Evolutionary conservation across 768 basidiomycete species (phyloP), one percentile per base, ranked within the genome.

Genomic region (Termitomyces sp.): DNA sequence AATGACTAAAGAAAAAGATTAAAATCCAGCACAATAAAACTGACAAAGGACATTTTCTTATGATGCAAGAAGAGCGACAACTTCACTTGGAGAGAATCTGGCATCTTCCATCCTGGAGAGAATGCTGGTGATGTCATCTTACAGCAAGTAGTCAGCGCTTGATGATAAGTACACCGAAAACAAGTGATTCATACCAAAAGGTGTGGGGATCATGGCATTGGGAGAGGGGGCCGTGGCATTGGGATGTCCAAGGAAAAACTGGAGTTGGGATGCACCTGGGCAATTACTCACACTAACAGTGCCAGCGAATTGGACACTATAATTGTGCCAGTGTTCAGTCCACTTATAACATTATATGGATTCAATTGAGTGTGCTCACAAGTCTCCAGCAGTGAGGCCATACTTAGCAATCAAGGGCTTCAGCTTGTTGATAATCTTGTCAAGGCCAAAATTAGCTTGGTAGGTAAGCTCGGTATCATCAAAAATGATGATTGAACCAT

Each of bases 81-180:
- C 5, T 13, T 52, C 51, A 1, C n/a, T 20, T 20, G 51, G 37
- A 13, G 51, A 14, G 37, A 52, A n/a, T 1, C 51, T 39, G 12
- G 51, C 51, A 30, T 52, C 51, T 52, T 4, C 51, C 51, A 52
- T 51, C 24, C 51, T 52, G 27, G 51, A 52, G 12, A 52, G 51
- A n/a, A 52, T 52, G 4, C 26, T 52, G 37, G 51, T 52, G 37
- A 52, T 39, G 6, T 14, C 16, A 7, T 52, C 51, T n/a, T 52
- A 20, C 26, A n/a, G n/a, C 18, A 5, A 13, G 18, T 30, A 30
- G 30, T 30, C 1, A 52, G 27, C 13, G 40, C 5, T n/a, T 10
- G 20, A 2, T 1, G 5, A 26, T 10, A n/a, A n/a, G n/a, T n/a
- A 5, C 1, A 0, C 18, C 12, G 10, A 6, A 37, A 20, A n/a